A percentile compares a stretch with the other conserved stretches of the same genome.
Conservation (phyloP, 305 asterid genomes). For the Ajuga reptans region DNA sequence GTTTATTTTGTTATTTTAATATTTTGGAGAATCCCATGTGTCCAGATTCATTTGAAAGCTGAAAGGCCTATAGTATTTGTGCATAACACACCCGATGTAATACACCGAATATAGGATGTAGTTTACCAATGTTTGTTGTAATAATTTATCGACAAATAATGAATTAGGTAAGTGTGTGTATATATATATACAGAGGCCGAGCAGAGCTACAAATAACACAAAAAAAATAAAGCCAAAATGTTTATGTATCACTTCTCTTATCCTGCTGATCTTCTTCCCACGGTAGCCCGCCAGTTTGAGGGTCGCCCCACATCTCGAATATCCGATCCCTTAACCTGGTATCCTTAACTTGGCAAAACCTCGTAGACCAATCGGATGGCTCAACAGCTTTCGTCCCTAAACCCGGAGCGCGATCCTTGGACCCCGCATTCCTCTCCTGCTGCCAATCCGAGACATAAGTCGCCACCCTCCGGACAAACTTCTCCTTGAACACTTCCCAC, state of each 20-base stretch:
- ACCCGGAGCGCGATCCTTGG: conserved; percentile 71
- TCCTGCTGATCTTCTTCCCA: conserved; percentile 39
- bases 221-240: not conserved
- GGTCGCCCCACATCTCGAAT: conserved; percentile 30
- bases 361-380: conserved; percentile 50
- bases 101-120: too few species aligned
- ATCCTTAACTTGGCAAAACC: conserved; percentile 60
- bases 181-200: too few species aligned
- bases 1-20: too few species aligned
- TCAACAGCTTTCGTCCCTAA: conserved; percentile 63
- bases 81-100: too few species aligned
- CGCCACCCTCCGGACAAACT: conserved; percentile 58
- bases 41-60: too few species aligned
- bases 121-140: too few species aligned
- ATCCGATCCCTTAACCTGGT: conserved; percentile 41
- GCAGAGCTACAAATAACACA: not conserved
- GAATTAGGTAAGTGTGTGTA: conserved; percentile 3
- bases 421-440: conserved; percentile 40
- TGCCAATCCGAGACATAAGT: conserved; percentile 80
- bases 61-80: too few species aligned
- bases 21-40: too few species aligned
- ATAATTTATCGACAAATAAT: conserved; percentile 2
- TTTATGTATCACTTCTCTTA: not conserved
- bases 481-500: conserved; percentile 74
- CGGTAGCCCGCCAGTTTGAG: conserved; percentile 42